Evolutionary conservation across 1,284 basidiomycete genomes (phyloP).

Genomic region (Rhodotorula sp.): DNA sequence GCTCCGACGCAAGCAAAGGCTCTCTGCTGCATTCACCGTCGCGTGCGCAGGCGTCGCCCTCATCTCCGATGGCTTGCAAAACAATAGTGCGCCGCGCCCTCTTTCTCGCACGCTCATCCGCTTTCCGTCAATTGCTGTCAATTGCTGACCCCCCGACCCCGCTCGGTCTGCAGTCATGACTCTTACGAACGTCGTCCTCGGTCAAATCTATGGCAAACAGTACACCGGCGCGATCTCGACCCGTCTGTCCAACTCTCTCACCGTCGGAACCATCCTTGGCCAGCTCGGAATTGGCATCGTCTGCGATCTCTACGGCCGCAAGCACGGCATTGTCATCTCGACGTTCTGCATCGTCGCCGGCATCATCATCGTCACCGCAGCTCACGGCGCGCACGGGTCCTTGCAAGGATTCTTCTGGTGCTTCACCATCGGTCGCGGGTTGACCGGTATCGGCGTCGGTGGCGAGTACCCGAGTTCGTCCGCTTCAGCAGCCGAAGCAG

Average conservation of each 20-base stretch:
- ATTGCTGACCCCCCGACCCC: not conserved
- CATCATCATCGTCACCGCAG: constrained; percentile 67
- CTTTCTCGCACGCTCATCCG: constrained; percentile 30
- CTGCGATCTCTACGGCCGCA: constrained; percentile 56
- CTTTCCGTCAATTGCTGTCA: not conserved
- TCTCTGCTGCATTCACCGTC: constrained; percentile 64
- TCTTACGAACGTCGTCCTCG: constrained; percentile 37
- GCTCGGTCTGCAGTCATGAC: not conserved
- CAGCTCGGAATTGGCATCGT: constrained; percentile 59
- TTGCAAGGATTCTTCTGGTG: constrained; percentile 69
- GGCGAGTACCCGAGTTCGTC: constrained; percentile 75
- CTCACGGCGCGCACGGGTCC: constrained; percentile 61
- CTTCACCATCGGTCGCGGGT: constrained; percentile 67
- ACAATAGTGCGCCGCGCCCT: constrained; percentile 63
- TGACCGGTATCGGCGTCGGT: constrained; percentile 57
- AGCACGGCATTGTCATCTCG: constrained; percentile 67
- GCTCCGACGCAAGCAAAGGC: constrained; percentile 50
- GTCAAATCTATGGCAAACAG: constrained; percentile 45
- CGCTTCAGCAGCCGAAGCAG: constrained; percentile 65
- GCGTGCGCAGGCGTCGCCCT: constrained; percentile 64
- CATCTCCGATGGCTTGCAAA: constrained; percentile 71
- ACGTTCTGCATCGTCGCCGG: constrained; percentile 70
- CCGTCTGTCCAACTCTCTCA: constrained; percentile 67
- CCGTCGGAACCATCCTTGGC: constrained; percentile 57
- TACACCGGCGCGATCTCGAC: constrained; percentile 66